A percentile compares a stretch with the other conserved stretches of the same genome.
These are phyloP conservation scores for Phycomyces nitens DNA, from an alignment of 192 early-diverging fungal species.

Conservation along the genomic window DNA sequence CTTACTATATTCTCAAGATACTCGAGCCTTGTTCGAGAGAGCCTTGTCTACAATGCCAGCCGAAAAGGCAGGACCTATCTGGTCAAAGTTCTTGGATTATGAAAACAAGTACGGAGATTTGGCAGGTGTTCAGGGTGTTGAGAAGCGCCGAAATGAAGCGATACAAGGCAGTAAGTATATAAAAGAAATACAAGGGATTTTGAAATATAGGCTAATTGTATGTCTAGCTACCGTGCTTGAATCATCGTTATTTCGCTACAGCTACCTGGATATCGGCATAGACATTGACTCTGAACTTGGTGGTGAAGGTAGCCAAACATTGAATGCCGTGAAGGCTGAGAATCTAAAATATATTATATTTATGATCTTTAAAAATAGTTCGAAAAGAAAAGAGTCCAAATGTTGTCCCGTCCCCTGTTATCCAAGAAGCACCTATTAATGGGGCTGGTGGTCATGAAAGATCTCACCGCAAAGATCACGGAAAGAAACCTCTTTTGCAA, in stretches of 20 bases:
- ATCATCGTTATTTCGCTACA: constrained; percentile 70
- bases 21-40: constrained; percentile 86
- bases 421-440: not conserved
- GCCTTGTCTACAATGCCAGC: constrained; percentile 68
- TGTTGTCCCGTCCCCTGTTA: not conserved
- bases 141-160: constrained; percentile 71
- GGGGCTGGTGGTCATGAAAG: not conserved
- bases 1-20: constrained; percentile 44
- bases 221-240: constrained; percentile 36
- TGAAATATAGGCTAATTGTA: no score
- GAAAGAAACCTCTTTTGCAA: constrained; percentile 37
- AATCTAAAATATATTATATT: no score
- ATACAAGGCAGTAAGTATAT: constrained; percentile 58
- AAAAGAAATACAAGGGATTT: not conserved
- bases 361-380: not conserved
- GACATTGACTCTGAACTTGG: constrained; percentile 78
- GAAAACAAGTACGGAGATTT: constrained; percentile 89
- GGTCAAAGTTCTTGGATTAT: constrained; percentile 80
- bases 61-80: constrained; percentile 70
- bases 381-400: not conserved
- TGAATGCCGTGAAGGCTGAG: no score
- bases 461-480: constrained; percentile 8
- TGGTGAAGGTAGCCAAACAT: constrained; percentile 46
- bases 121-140: constrained; percentile 64
- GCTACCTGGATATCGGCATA: constrained; percentile 70